Evolutionary conservation across 345 rosid genomes (phyloP).

Genomic region (Turnera subulata): DNA sequence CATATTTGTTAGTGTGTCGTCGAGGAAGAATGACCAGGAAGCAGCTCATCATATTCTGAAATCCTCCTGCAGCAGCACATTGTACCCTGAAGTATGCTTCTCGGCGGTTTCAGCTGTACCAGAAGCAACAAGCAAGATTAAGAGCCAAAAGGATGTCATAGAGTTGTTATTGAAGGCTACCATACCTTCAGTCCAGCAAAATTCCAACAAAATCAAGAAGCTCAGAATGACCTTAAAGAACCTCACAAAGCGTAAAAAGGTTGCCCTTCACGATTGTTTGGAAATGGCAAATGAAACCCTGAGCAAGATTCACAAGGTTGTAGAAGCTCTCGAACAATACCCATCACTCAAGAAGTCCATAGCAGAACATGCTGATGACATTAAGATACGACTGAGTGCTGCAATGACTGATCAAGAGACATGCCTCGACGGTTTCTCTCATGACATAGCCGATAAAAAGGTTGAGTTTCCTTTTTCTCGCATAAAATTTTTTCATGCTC

Average conservation of each 20-base stretch:
- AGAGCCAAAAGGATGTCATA: slow-evolving; percentile 51
- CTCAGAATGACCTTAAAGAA: slow-evolving; percentile 12
- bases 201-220: slow-evolving; percentile 46
- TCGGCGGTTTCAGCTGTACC: slow-evolving; percentile 38
- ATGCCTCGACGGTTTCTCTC: slow-evolving; percentile 24
- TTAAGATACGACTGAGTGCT: slow-evolving; percentile 20
- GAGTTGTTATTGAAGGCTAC: slow-evolving; percentile 50
- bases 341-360: slow-evolving; percentile 21
- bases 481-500: no score
- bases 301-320: slow-evolving; percentile 7
- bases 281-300: slow-evolving; percentile 12
- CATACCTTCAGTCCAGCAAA: slow-evolving; percentile 36
- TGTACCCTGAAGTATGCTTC: slow-evolving; percentile 55
- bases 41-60: slow-evolving; percentile 33
- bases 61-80: slow-evolving; percentile 49
- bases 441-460: slow-evolving; percentile 6
- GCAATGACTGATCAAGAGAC: slow-evolving; percentile 22
- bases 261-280: slow-evolving; percentile 14
- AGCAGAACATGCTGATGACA: slow-evolving; percentile 16
- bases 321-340: background rate
- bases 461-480: background rate
- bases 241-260: slow-evolving; percentile 5
- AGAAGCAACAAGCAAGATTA: slow-evolving; percentile 24
- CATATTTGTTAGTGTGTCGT: slow-evolving; percentile 10
- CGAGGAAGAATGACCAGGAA: slow-evolving; percentile 4